phyloP scores from a whole-genome alignment of 176 grass and related monocot genomes.

The Ananas comosus region DNA sequence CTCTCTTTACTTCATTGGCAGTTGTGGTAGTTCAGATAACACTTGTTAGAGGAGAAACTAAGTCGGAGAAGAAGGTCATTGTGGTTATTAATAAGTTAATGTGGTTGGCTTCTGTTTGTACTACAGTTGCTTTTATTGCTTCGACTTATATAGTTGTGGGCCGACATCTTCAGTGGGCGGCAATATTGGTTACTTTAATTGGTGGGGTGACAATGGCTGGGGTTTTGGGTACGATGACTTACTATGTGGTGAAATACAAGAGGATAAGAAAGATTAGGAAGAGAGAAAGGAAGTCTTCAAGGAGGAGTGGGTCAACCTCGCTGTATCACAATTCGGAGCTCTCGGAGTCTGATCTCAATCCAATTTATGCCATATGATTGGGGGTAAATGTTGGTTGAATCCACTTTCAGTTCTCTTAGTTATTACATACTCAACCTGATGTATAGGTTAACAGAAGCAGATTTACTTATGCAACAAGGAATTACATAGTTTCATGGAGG shows the following conservation, averaged over 20 bases:
- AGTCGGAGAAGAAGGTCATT: conserved; percentile 77
- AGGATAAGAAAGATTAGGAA: conserved; percentile 63
- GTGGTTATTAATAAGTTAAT: conserved; percentile 97
- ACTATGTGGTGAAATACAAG: conserved; percentile 91
- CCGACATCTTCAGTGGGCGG: conserved; percentile 64
- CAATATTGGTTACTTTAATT: conserved; percentile 74
- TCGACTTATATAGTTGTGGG: conserved; percentile 89
- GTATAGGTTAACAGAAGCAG: conserved; percentile 23
- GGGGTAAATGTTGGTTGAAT: too few species aligned
- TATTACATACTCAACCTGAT: background rate
- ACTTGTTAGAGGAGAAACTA: conserved; percentile 87
- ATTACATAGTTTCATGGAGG: too few species aligned
- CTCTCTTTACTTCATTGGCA: conserved; percentile 86
- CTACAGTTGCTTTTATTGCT: conserved; percentile 85
- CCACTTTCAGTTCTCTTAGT: too few species aligned
- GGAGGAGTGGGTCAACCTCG: conserved; percentile 69
- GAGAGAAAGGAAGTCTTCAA: conserved; percentile 63
- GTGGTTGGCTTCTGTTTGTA: conserved; percentile 94
- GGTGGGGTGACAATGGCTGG: conserved; percentile 79
- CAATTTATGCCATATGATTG: conserved; percentile 86
- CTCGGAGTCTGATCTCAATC: conserved; percentile 68
- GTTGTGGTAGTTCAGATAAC: conserved; percentile 98
- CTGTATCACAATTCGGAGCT: conserved; percentile 74
- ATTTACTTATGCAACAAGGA: too few species aligned
- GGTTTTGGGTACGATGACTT: conserved; percentile 94